Conservation (phyloP, 805 yeast species). For the Metschnikowia lachancei region DNA sequence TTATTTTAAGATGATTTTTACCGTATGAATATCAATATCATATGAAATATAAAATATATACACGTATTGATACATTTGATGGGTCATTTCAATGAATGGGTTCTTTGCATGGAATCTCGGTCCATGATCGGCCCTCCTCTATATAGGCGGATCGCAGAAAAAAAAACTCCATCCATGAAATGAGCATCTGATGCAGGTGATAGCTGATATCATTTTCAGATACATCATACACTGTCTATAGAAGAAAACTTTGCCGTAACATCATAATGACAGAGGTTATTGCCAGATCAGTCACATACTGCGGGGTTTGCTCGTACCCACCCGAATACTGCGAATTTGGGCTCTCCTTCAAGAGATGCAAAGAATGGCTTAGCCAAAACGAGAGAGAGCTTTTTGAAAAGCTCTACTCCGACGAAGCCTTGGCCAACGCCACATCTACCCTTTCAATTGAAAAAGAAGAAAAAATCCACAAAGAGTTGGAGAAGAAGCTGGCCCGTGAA, state of each 20-base stretch:
- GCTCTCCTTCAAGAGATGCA: constrained; percentile 74
- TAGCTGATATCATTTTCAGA: background rate
- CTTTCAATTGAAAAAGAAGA: constrained; percentile 76
- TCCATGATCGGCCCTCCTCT: constrained; percentile 7
- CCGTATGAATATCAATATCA: no score
- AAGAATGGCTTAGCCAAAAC: constrained; percentile 68
- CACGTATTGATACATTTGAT: no score
- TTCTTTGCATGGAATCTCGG: background rate
- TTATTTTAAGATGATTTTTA: no score
- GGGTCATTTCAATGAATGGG: no score
- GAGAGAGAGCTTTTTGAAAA: constrained; percentile 55
- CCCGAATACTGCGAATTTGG: constrained; percentile 93
- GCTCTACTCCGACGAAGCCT: constrained; percentile 60
- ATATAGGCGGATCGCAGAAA: constrained; percentile 4
- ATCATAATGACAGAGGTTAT: constrained; percentile 28
- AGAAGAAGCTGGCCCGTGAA: constrained; percentile 81
- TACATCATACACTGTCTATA: background rate
- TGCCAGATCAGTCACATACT: constrained; percentile 52
- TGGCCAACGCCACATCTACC: constrained; percentile 56
- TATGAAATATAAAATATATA: background rate
- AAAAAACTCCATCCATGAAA: background rate
- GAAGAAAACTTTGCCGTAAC: background rate
- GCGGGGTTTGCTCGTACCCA: constrained; percentile 81
- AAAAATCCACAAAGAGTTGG: constrained; percentile 75
- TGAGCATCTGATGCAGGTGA: background rate